Evolutionary conservation across 208 protist species (phyloP).

Genomic region (Crithidia sp.): DNA sequence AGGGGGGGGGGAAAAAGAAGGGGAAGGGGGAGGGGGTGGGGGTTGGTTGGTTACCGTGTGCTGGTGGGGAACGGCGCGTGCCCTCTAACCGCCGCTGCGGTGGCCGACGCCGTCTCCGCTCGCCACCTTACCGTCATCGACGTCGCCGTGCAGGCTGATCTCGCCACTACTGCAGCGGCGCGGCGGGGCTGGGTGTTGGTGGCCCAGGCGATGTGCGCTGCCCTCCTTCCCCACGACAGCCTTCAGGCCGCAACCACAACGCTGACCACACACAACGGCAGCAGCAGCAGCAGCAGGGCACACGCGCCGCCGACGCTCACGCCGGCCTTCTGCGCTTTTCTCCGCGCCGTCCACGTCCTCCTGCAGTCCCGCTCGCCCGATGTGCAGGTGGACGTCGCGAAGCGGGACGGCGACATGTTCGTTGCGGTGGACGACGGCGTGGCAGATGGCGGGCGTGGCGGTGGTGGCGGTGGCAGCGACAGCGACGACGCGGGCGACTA

Average conservation of each 20-base stretch:
- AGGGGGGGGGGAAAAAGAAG: no score
- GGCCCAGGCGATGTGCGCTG: conserved; percentile 26
- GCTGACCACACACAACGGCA: background rate
- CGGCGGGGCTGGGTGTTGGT: conserved; percentile 42
- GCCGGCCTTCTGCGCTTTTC: conserved; percentile 8
- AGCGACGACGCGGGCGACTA: conserved; percentile 27
- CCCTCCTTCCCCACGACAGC: conserved; percentile 3
- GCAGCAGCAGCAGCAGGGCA: background rate
- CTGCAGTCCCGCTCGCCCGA: conserved; percentile 31
- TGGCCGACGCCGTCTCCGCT: conserved; percentile 8
- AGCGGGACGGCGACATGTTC: conserved; percentile 15
- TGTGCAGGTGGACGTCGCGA: conserved; percentile 16
- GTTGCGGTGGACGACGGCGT: background rate
- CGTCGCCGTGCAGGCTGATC: conserved; percentile 45
- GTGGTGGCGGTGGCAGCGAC: conserved; percentile 25
- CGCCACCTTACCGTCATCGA: conserved; percentile 26
- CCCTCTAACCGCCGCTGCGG: background rate
- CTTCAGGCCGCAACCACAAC: no score
- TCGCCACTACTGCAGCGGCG: conserved; percentile 30
- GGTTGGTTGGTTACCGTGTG: no score
- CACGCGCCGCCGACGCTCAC: background rate
- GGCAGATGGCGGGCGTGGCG: conserved; percentile 14
- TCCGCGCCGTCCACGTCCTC: conserved; percentile 13
- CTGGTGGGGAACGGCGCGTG: conserved; percentile 1
- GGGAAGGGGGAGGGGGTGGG: no score